Evolutionary conservation across 345 rosid genomes (phyloP).

Genomic region (Pistacia atlantica): DNA sequence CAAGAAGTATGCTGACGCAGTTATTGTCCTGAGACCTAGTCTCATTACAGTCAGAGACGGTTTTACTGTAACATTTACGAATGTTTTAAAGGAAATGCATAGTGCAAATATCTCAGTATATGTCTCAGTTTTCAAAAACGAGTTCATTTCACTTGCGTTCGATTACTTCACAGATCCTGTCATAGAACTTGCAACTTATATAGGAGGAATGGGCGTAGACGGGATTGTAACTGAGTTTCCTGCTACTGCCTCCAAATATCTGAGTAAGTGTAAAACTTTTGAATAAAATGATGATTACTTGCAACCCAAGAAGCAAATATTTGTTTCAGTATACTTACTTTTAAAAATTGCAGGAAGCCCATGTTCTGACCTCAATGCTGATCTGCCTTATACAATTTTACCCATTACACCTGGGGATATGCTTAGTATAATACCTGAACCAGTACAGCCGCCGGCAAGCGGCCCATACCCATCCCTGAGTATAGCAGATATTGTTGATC

Average conservation of each 20-base stretch:
- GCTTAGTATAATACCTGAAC: constrained; percentile 20
- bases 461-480: constrained; percentile 54
- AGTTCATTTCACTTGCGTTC: constrained; percentile 55
- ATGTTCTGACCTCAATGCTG: constrained; percentile 47
- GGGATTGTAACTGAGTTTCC: constrained; percentile 83
- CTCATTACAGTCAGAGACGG: constrained; percentile 36
- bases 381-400: constrained; percentile 37
- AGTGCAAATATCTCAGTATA: constrained; percentile 67
- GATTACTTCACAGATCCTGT: constrained; percentile 79
- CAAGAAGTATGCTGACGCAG: constrained; percentile 73
- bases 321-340: background rate
- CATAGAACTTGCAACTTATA: constrained; percentile 64
- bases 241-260: constrained; percentile 69
- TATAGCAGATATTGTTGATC: constrained; percentile 57
- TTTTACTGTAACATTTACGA: constrained; percentile 46
- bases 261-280: constrained; percentile 44
- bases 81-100: constrained; percentile 56
- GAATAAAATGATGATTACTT: too few relatives aligned
- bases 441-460: constrained; percentile 32
- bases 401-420: constrained; percentile 59
- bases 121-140: constrained; percentile 61
- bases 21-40: constrained; percentile 45
- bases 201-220: constrained; percentile 49
- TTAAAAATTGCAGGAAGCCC: constrained; percentile 49
- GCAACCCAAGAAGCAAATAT: background rate